A percentile compares a stretch with the other conserved stretches of the same genome.
phyloP scores from a whole-genome alignment of 2,329 filamentous ascomycete genomes.

The Myriosclerotinia curreyana region DNA sequence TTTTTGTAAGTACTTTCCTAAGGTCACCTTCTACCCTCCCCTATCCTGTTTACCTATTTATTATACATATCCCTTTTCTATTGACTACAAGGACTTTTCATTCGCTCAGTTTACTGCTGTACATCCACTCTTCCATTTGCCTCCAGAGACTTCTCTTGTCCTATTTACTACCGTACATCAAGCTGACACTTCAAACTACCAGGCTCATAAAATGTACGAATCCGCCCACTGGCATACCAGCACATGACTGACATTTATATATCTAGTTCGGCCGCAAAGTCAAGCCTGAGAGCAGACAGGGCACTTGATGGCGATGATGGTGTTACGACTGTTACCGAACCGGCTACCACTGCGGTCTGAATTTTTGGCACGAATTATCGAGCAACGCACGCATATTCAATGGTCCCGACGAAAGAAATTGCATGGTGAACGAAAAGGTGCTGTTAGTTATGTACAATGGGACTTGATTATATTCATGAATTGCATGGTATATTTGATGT shows the following conservation, averaged over 20 bases:
- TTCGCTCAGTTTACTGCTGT: too few relatives aligned
- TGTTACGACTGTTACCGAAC: neutral
- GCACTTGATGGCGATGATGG: neutral
- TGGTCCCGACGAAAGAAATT: neutral
- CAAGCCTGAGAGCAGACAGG: neutral
- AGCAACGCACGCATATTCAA: neutral
- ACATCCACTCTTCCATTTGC: neutral
- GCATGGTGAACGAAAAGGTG: neutral
- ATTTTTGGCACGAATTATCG: neutral
- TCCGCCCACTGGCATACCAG: neutral
- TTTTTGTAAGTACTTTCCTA: neutral
- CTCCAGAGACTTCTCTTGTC: neutral
- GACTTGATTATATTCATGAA: neutral
- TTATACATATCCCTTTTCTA: too few relatives aligned
- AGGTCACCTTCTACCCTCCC: neutral
- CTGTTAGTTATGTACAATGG: neutral
- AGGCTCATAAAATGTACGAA: conserved; percentile 17
- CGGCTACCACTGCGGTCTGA: neutral
- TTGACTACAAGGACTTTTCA: too few relatives aligned
- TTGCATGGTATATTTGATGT: neutral
- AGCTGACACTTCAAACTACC: neutral
- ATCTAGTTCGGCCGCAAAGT: neutral
- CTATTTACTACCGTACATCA: neutral
- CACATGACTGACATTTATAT: neutral
- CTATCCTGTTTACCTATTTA: neutral